Conservation (phyloP, 352 stramenopile species). For the Pythium sukuiense region DNA sequence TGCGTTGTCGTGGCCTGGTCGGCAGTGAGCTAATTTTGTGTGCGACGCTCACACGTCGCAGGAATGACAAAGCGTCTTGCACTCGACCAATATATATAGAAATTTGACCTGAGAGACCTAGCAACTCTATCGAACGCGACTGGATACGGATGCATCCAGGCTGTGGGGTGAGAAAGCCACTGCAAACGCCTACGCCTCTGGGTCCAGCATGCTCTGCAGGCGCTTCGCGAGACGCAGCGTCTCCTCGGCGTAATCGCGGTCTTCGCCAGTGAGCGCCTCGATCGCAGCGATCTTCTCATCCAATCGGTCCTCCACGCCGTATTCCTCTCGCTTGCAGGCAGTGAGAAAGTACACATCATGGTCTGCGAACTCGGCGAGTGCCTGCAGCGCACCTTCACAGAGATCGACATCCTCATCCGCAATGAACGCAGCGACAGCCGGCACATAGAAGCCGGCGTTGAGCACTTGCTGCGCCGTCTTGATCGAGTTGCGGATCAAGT, state of each 20-base stretch:
- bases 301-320: constrained; percentile 46
- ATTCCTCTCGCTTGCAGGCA: constrained; percentile 52
- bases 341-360: constrained; percentile 59
- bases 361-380: constrained; percentile 65
- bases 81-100: constrained; percentile 3
- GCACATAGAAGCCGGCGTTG: constrained; percentile 46
- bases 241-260: constrained; percentile 71
- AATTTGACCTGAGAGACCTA: constrained; percentile 8
- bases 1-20: background rate
- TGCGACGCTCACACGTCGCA: constrained; percentile 5
- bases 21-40: constrained; percentile 13
- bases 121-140: constrained; percentile 5
- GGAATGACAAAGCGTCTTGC: background rate
- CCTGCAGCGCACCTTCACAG: constrained; percentile 72
- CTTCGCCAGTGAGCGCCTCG: constrained; percentile 58
- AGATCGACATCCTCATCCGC: constrained; percentile 74
- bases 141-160: background rate
- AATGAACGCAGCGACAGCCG: constrained; percentile 49
- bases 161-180: too few species aligned
- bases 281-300: constrained; percentile 59
- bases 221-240: constrained; percentile 56
- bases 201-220: constrained; percentile 36
- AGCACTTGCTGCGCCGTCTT: constrained; percentile 54
- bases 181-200: constrained; percentile 11
- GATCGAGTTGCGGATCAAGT: constrained; percentile 65